Base-by-base conservation (phyloP, 805 yeast genomes). In the Brettanomyces naardenensis region DNA sequence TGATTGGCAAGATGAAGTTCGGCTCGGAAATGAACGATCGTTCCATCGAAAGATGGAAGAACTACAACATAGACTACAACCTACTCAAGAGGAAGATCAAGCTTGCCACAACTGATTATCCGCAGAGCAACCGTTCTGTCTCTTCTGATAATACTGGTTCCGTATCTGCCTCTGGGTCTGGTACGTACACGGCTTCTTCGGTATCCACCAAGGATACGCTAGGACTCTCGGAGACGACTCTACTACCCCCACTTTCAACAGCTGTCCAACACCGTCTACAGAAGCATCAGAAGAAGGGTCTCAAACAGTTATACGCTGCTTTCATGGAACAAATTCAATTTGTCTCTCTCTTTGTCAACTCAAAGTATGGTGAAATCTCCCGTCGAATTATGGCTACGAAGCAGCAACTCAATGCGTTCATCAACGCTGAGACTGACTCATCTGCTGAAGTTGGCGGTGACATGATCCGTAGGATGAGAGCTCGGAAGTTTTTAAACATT, bases 1-100 rank as follows among this genome's bases (percentile, higher is more conserved):
- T n/a, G n/a, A n/a, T n/a, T n/a, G n/a, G n/a, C n/a, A 19, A n/a
- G 3, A 89, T 89, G 97, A 90, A 87, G 61, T 89, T 88, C 58
- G 95, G 96, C 36, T 68, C 75, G 30, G 88, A 82, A 51, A 68
- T 89, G 18, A 65, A 72, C 37, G 77, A 74, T 45, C 69, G 86
- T 48, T 82, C 95, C 10, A 82, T 87, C 19, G 87, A 89, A 2
- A 92, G 85, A 62, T 89, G 97, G 97, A 73, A 73, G 49, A 73
- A 75, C 44, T 80, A 85, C 59, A 87, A 89, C 57, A 68, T 89
- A 29, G 88, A 86, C 52, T 89, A 89, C 60, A 81, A 86, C 47
- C 84, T 78, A 27, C 56, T 89, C 40, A 89, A 88, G 58, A 60
- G 61, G 4, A 67, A 71, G 32, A 85, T 89, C 41, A 71, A 79